Conservation (phyloP, 106 monocot species). For the Dactylorhiza incarnata region DNA sequence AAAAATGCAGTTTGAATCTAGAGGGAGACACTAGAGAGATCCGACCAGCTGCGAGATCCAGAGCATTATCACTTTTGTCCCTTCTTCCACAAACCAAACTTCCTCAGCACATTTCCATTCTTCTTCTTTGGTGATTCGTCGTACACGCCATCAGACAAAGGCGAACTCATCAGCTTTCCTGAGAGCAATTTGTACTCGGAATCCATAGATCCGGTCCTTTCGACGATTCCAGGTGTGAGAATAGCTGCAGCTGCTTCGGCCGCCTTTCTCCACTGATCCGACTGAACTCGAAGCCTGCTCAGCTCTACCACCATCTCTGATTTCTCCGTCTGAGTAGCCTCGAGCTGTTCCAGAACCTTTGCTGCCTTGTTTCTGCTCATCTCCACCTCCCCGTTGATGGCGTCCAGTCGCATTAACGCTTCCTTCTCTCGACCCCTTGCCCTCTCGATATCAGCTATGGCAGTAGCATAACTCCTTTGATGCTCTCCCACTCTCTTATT, state of each 20-base stretch:
- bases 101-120: conserved; percentile 47
- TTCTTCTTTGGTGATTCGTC: conserved; percentile 65
- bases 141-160: conserved; percentile 58
- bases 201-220: conserved; percentile 58
- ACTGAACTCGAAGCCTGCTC: conserved; percentile 68
- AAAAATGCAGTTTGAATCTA: background rate
- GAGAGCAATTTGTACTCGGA: conserved; percentile 34
- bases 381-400: conserved; percentile 47
- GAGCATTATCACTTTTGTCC: conserved; percentile 35
- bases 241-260: conserved; percentile 87
- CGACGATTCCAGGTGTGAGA: conserved; percentile 42
- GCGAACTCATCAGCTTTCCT: conserved; percentile 66
- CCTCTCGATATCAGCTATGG: conserved; percentile 40
- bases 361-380: conserved; percentile 34
- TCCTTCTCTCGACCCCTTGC: conserved; percentile 68
- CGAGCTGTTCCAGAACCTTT: conserved; percentile 52
- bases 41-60: background rate
- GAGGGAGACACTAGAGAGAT: background rate
- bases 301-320: conserved; percentile 70
- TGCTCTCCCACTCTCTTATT: conserved; percentile 28
- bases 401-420: conserved; percentile 36
- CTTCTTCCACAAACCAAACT: conserved; percentile 81
- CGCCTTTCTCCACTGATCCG: conserved; percentile 97
- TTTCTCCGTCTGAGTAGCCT: conserved; percentile 40
- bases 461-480: conserved; percentile 24